Conservation (phyloP, 495 filamentous ascomycete species). For the Penicillium goetzii region DNA sequence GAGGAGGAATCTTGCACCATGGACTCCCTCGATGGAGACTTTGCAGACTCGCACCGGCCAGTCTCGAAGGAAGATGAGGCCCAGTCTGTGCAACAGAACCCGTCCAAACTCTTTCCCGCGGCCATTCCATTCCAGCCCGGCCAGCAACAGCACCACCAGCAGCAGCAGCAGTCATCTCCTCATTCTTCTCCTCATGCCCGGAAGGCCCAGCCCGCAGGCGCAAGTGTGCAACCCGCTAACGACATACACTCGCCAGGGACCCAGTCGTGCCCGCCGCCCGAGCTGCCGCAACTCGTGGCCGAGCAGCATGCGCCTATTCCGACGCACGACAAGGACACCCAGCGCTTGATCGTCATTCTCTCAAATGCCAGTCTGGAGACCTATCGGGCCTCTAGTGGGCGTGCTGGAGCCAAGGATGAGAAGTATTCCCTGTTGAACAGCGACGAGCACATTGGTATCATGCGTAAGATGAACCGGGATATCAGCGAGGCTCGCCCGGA, state of each 20-base stretch:
- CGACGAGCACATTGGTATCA: slow-evolving; percentile 97
- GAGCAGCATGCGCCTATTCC: slow-evolving; percentile 89
- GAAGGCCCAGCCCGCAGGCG: slow-evolving; percentile 6
- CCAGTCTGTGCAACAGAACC: background rate
- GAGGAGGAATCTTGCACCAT: slow-evolving; percentile 6
- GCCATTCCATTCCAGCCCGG: slow-evolving; percentile 8
- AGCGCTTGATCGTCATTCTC: slow-evolving; percentile 91
- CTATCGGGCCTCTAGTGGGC: slow-evolving; percentile 80
- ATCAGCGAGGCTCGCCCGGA: slow-evolving; percentile 97
- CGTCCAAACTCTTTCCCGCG: slow-evolving; percentile 4
- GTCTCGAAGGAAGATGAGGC: background rate
- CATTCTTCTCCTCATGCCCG: slow-evolving; percentile 1
- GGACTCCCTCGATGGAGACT: slow-evolving; percentile 1
- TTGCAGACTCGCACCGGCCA: slow-evolving; percentile 2
- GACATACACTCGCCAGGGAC: slow-evolving; percentile 59
- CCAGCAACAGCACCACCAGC: background rate
- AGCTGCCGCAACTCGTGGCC: slow-evolving; percentile 85
- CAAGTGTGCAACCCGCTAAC: slow-evolving; percentile 30
- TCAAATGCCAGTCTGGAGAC: slow-evolving; percentile 98
- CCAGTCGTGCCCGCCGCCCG: slow-evolving; percentile 90
- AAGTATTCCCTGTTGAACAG: slow-evolving; percentile 97
- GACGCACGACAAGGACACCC: slow-evolving; percentile 81
- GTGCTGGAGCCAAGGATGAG: slow-evolving; percentile 74
- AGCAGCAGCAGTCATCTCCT: slow-evolving; percentile 5
- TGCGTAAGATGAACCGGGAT: slow-evolving; percentile 99